Evolutionary conservation across 176 grass and related monocot genomes (phyloP), one percentile per base, ranked within the genome.

Genomic region (Juncus effusus): DNA sequence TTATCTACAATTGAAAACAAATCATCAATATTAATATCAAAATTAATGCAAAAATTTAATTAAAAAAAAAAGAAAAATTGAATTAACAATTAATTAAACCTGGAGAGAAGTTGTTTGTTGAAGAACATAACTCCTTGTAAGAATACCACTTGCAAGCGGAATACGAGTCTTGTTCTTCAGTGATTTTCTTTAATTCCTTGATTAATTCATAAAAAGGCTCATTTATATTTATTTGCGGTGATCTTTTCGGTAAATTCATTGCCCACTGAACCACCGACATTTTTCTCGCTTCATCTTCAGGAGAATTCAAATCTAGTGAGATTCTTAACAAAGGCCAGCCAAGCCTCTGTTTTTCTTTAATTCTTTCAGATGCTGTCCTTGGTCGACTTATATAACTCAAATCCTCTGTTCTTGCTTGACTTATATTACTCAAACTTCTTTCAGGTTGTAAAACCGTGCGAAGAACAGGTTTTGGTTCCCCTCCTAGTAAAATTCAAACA

Each of bases 251-350:
- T 62, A 99, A 74, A 77, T 68, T 90, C 95, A 99, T 99, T 54
- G 80, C 95, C 94, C 95, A 99, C 41, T 99, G 95, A 49, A 93
- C 85, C 28, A 99, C 95, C 4, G 95, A 87, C 78, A 89, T 73
- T 75, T 90, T 99, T 16, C 95, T 59, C 13, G 63, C 62, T 28
- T 70, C 76, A 77, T 82, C 62, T 50, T 14, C 6, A 14, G 3
- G 47, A 8, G 41, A 14, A 13, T 55, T 16, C 61, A 54, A 56
- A 5, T 19, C 11, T n/a, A 65, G 50, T 1, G 10, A 45, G 16
- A 65, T 59, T n/a, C 73, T 72, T 59, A 99, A 88, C 62, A 99
- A 66, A 16, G 95, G 95, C 95, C 95, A 99, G 40, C 95, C 95
- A 2, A 87, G 81, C 65, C 62, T 79, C 47, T 86, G 73, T 76